Evolutionary conservation across 345 rosid species (phyloP).

Genomic region (Acer negundo): DNA sequence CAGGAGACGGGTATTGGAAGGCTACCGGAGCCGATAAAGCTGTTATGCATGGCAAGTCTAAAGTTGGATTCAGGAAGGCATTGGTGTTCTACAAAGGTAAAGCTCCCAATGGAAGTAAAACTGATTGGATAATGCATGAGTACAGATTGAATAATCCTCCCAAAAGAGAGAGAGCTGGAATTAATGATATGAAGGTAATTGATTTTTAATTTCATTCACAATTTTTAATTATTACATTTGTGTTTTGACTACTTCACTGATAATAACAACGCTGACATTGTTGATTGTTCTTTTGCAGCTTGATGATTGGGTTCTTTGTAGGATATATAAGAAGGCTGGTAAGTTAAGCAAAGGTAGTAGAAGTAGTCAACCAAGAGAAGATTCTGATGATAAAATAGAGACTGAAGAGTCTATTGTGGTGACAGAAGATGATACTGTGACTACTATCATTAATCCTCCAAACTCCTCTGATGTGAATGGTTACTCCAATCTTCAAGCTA

Average conservation of each 20-base stretch:
- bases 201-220: too few relatives aligned
- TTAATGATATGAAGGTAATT: conserved; percentile 22
- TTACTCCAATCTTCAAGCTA: neutral
- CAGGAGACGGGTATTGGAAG: conserved; percentile 34
- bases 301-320: conserved; percentile 32
- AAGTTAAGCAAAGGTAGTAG: neutral
- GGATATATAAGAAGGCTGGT: conserved; percentile 20
- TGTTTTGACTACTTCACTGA: neutral
- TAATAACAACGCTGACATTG: neutral
- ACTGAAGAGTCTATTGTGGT: too few relatives aligned
- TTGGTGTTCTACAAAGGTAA: conserved; percentile 30
- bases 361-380: neutral
- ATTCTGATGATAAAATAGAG: neutral
- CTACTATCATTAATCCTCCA: too few relatives aligned
- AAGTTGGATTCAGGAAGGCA: conserved; percentile 22
- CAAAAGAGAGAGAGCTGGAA: neutral
- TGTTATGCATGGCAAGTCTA: neutral
- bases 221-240: neutral
- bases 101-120: conserved; percentile 23
- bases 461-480: neutral
- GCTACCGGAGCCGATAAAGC: conserved; percentile 32
- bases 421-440: too few relatives aligned
- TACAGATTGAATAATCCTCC: conserved; percentile 12
- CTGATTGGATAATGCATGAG: conserved; percentile 37
- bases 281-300: conserved; percentile 11